Conservation (phyloP, 495 filamentous ascomycete species). For the Tuber borchii region DNA sequence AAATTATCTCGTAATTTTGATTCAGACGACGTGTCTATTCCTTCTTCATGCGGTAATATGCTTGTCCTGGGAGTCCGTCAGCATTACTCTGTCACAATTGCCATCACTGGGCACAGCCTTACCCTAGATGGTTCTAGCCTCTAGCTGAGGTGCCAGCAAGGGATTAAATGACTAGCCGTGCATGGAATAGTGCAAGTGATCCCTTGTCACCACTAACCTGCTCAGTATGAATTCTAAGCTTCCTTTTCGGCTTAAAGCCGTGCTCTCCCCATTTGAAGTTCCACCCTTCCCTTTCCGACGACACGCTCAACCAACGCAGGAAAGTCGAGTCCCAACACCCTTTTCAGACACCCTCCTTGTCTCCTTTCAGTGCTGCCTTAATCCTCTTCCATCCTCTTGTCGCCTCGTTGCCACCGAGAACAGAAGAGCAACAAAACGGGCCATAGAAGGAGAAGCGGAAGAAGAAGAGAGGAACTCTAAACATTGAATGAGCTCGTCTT, state of each 20-base stretch:
- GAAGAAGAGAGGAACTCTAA: neutral
- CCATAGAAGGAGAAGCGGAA: neutral
- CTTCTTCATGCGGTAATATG: constrained; percentile 22
- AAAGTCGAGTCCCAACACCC: constrained; percentile 37
- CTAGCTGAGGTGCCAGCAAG: constrained; percentile 30
- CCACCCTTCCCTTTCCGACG: constrained; percentile 40
- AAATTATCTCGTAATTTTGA: constrained; percentile 20
- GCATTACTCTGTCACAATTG: constrained; percentile 37
- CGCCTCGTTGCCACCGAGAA: neutral
- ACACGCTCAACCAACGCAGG: constrained; percentile 38
- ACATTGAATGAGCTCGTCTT: neutral
- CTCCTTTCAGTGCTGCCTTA: constrained; percentile 35
- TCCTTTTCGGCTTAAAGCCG: constrained; percentile 32
- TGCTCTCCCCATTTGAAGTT: constrained; percentile 38
- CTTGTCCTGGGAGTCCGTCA: constrained; percentile 15
- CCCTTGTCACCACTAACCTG: constrained; percentile 25
- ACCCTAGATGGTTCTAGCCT: constrained; percentile 38
- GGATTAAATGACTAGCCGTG: constrained; percentile 23
- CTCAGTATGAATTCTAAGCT: constrained; percentile 21
- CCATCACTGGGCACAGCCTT: constrained; percentile 35
- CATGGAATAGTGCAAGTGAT: constrained; percentile 14
- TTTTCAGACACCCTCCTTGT: constrained; percentile 38
- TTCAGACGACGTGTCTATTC: constrained; percentile 18
- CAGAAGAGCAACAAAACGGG: constrained; percentile 2
- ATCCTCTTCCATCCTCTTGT: constrained; percentile 14